phyloP scores from a whole-genome alignment of 1,284 basidiomycete genomes.

The Leucoagaricus sp. region DNA sequence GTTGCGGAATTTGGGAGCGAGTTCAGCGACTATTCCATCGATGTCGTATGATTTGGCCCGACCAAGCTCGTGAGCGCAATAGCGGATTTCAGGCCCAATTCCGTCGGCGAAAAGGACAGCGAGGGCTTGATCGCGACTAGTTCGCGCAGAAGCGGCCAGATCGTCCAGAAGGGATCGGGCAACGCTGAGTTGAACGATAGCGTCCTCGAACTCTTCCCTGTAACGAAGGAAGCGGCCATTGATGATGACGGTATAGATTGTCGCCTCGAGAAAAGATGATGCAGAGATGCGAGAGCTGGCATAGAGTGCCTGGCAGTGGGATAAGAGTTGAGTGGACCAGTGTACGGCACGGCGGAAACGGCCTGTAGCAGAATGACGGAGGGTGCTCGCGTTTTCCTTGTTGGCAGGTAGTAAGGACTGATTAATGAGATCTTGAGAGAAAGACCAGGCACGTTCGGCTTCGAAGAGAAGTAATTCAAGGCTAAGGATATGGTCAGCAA shows the following conservation, averaged over 20 bases:
- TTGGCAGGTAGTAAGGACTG: slow-evolving; percentile 56
- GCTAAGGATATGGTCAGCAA: slow-evolving; percentile 38
- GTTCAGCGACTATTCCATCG: slow-evolving; percentile 75
- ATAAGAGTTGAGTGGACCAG: slow-evolving; percentile 79
- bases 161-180: slow-evolving; percentile 77
- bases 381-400: slow-evolving; percentile 50
- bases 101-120: slow-evolving; percentile 85
- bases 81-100: slow-evolving; percentile 88
- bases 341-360: slow-evolving; percentile 86
- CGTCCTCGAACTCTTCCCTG: slow-evolving; percentile 77
- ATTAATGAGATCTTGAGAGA: slow-evolving; percentile 79
- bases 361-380: slow-evolving; percentile 75
- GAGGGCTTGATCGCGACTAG: slow-evolving; percentile 90
- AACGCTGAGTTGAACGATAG: slow-evolving; percentile 76
- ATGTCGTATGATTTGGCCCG: slow-evolving; percentile 79
- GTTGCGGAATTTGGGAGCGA: slow-evolving; percentile 61
- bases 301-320: slow-evolving; percentile 71
- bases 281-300: slow-evolving; percentile 53
- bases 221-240: slow-evolving; percentile 77
- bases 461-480: slow-evolving; percentile 86
- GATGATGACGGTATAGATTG: slow-evolving; percentile 70
- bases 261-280: slow-evolving; percentile 59
- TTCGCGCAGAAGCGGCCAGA: slow-evolving; percentile 67
- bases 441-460: slow-evolving; percentile 90
- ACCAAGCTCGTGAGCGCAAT: slow-evolving; percentile 89